These are phyloP conservation scores for Xylaria sp. DNA, from an alignment of 2,329 filamentous ascomycete species.

Conservation along the genomic window DNA sequence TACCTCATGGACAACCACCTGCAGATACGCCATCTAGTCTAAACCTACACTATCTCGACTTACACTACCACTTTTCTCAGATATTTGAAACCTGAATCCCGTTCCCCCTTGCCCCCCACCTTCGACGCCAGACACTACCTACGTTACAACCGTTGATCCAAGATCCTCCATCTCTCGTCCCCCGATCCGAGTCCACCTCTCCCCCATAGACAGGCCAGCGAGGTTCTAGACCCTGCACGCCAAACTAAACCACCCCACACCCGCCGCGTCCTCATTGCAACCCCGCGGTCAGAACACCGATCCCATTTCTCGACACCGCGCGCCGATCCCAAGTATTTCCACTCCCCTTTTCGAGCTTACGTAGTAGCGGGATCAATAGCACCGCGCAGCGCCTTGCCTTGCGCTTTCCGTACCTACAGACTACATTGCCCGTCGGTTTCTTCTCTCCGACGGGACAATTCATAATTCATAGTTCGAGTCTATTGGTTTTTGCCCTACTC, in stretches of 20 bases:
- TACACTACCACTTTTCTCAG: not conserved
- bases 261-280: constrained; percentile 16
- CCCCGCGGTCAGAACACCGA: constrained; percentile 18
- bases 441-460: constrained; percentile 4
- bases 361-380: not conserved
- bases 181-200: constrained; percentile 22
- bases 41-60: too few species aligned
- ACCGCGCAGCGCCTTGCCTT: constrained; percentile 3
- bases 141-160: constrained; percentile 3
- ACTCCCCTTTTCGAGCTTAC: constrained; percentile 29
- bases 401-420: not conserved
- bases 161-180: constrained; percentile 2
- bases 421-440: not conserved
- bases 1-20: too few species aligned
- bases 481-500: not conserved
- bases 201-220: too few species aligned
- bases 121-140: too few species aligned
- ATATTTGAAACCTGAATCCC: too few species aligned
- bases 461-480: not conserved
- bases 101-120: not conserved
- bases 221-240: constrained; percentile 28
- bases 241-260: constrained; percentile 23
- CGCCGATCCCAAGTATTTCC: not conserved
- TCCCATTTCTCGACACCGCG: constrained; percentile 3
- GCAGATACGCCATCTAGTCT: too few species aligned